Evolutionary conservation across 768 basidiomycete genomes (phyloP), one percentile per base, ranked within the genome.

Genomic region (Suillus brevipes): DNA sequence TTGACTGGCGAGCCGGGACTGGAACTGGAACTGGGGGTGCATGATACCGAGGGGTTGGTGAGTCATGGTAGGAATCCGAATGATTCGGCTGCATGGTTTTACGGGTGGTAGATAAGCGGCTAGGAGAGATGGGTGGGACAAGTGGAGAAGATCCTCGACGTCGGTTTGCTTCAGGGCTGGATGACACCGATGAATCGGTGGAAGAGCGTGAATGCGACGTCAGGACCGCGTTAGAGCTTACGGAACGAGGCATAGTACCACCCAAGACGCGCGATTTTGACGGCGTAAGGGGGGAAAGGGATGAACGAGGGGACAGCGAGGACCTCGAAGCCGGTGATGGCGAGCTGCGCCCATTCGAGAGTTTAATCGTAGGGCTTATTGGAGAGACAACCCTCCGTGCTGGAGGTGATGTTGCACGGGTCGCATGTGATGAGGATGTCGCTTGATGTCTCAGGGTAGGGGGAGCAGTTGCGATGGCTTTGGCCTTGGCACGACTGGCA

Each of bases 401-500:
- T 63, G 81, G 75, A 25, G 83, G 82, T 20, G 81, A 80, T 18
- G 76, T 72, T 20, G 80, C 73, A 20, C 80, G 78, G 53, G 82
- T 78, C 9, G 84, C 81, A 69, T 90, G 85, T 40, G 91, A 81
- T 18, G 78, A 80, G 58, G 92, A 91, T 10, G 91, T 94, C 6
- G 92, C 91, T 73, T 93, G 91, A 74, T 94, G 93, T 61, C 89
- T 84, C 58, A 92, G 81, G 60, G 85, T 85, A 4, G 93, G 93
- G 23, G 93, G 93, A 10, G 92, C 90, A 38, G 83, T 88, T 3
- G 93, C 91, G 66, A 92, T 92, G 25, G 86, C 89, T 71, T 89
- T 94, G 18, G 92, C 92, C 73, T 93, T 96, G 18, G 90, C 92
- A 28, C 94, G 85, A 73, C 91, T 95, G 25, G 95, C 94, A 47